These are phyloP conservation scores for Trametes polyzona DNA, from an alignment of 1,284 basidiomycete genomes.

Conservation along the genomic window DNA sequence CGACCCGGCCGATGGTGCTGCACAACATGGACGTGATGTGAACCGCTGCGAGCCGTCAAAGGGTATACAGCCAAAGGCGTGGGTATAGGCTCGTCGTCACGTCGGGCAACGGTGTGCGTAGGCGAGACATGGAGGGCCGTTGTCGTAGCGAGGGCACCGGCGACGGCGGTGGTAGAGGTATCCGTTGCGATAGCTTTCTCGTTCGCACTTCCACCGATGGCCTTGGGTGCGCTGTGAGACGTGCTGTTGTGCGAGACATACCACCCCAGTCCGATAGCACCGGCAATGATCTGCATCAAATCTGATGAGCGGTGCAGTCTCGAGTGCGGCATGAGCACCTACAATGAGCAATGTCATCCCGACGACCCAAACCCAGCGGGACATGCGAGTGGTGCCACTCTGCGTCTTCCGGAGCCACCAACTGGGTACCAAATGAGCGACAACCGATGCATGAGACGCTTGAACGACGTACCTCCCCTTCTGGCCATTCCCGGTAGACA, in stretches of 20 bases:
- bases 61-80: conserved; percentile 24
- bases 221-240: conserved; percentile 54
- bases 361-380: conserved; percentile 71
- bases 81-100: conserved; percentile 28
- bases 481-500: conserved; percentile 42
- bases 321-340: conserved; percentile 30
- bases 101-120: conserved; percentile 51
- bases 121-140: conserved; percentile 43
- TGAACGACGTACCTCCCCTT: conserved; percentile 53
- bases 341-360: conserved; percentile 63
- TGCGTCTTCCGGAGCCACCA: conserved; percentile 71
- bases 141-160: conserved; percentile 8
- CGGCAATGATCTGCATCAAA: conserved; percentile 46
- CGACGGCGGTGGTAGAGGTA: conserved; percentile 22
- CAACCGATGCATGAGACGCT: background rate
- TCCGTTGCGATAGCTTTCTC: conserved; percentile 38
- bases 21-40: conserved; percentile 21
- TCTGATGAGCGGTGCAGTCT: background rate
- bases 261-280: conserved; percentile 61
- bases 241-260: conserved; percentile 56
- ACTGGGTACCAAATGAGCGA: conserved; percentile 38
- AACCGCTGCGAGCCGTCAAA: conserved; percentile 12
- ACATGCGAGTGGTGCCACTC: conserved; percentile 51
- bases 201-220: conserved; percentile 68
- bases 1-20: conserved; percentile 19